Evolutionary conservation across 116 monocot species (phyloP).

Genomic region (Posidonia oceanica): DNA sequence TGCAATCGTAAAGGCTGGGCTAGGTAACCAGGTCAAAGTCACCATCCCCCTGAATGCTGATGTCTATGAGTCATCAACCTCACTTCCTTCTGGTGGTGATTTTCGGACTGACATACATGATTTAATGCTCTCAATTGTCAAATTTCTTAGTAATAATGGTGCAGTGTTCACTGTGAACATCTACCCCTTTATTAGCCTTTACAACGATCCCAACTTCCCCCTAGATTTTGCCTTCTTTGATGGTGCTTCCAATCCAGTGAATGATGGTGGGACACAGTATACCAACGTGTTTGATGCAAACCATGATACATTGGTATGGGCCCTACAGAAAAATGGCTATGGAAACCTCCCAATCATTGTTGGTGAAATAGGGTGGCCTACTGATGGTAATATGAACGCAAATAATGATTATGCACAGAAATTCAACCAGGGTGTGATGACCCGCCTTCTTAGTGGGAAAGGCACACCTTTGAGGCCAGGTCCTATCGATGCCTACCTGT

Average conservation of each 20-base stretch:
- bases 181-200: slow-evolving; percentile 92
- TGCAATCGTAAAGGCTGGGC: slow-evolving; percentile 41
- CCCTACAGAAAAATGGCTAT: slow-evolving; percentile 50
- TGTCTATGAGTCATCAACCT: slow-evolving; percentile 34
- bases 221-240: slow-evolving; percentile 66
- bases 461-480: slow-evolving; percentile 81
- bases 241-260: slow-evolving; percentile 20
- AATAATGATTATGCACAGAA: slow-evolving; percentile 31
- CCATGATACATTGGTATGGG: slow-evolving; percentile 49
- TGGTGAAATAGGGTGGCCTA: slow-evolving; percentile 75
- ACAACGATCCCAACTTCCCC: slow-evolving; percentile 56
- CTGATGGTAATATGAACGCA: slow-evolving; percentile 54
- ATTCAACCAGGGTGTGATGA: slow-evolving; percentile 60
- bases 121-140: slow-evolving; percentile 47
- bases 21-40: slow-evolving; percentile 35
- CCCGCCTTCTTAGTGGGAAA: slow-evolving; percentile 21
- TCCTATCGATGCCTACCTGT: slow-evolving; percentile 59
- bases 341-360: slow-evolving; percentile 44
- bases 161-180: slow-evolving; percentile 78
- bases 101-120: slow-evolving; percentile 54
- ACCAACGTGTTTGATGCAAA: slow-evolving; percentile 59
- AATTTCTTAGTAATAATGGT: slow-evolving; percentile 47
- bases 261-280: slow-evolving; percentile 30
- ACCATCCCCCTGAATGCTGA: slow-evolving; percentile 63
- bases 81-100: slow-evolving; percentile 46